Base-by-base conservation (phyloP, 2,329 filamentous ascomycete genomes). In the Phaeosphaeria sp. region DNA sequence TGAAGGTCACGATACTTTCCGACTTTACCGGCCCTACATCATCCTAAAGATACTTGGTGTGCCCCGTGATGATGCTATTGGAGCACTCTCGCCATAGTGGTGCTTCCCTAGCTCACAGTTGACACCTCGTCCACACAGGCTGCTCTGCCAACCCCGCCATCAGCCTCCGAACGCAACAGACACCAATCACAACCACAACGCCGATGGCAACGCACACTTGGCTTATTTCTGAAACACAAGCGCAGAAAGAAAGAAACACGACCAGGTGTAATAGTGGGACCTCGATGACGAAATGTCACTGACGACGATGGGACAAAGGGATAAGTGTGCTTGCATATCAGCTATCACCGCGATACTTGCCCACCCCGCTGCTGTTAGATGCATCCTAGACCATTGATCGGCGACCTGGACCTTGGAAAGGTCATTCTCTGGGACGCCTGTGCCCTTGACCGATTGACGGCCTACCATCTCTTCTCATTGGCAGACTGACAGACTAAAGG, bases 161-260 rank as follows among this genome's bases (percentile, higher is more conserved):
- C 64, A 58, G 55, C 60, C 57, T 61, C 53, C 44, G 27, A 59
- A 53, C 42, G 36, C 52, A 30, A 43, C 55, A 42, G 46, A 66
- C 51, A 59, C 68, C 69, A 69, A 69, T 66, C 61, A 69, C 43
- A 55, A 57, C 24, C 40, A 40, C 18, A 44, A 44, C 18, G 18
- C 22, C 39, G 20, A 48, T 36, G 42, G 21, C 57, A 36, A 60
- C 57, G 43, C 64, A 68, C 55, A 48, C 61, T 40, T 56, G 50
- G 60, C 55, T 46, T 57, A 48, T 56, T 59, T 47, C 42, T 66
- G 70, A 72, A 69, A 72, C 70, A 60, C 53, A 67, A 64, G 60
- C 59, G 61, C 55, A 60, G 45, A 51, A 56, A n/a, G 21, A 64
- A 64, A 65, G 65, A 67, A 61, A 21, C 40, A 48, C 9, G 47